These are phyloP conservation scores for Zostera marina DNA, from an alignment of 116 monocot species.

Conservation along the genomic window DNA sequence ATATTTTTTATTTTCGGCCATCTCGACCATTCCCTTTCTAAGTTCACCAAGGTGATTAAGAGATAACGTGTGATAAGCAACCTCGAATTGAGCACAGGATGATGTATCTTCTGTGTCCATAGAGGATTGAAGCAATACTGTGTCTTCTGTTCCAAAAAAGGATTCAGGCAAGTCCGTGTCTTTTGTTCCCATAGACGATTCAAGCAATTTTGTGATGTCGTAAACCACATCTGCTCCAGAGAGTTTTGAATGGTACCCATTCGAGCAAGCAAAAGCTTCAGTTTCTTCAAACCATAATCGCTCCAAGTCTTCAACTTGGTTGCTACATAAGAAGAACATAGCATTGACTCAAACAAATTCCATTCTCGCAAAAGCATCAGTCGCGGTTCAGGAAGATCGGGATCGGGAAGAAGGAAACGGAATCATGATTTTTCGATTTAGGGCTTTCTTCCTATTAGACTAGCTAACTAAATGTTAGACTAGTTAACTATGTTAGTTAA, in stretches of 20 bases:
- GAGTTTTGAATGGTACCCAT: slow-evolving; percentile 70
- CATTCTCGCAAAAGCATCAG: slow-evolving; percentile 88
- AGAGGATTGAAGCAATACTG: no score
- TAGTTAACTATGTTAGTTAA: no score
- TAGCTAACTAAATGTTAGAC: no score
- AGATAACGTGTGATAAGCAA: slow-evolving; percentile 69
- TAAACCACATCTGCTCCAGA: slow-evolving; percentile 94
- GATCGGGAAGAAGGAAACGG: no score
- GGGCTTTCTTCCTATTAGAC: no score
- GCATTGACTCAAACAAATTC: slow-evolving; percentile 90
- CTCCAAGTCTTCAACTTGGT: slow-evolving; percentile 97
- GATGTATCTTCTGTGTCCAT: slow-evolving; percentile 22
- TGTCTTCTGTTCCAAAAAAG: no score
- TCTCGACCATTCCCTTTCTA: slow-evolving; percentile 75
- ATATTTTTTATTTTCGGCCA: no score
- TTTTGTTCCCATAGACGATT: slow-evolving; percentile 29
- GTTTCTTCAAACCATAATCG: slow-evolving; percentile 80
- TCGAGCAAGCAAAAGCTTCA: slow-evolving; percentile 77
- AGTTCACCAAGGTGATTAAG: slow-evolving; percentile 47
- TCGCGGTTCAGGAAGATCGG: slow-evolving; percentile 30
- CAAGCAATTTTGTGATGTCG: slow-evolving; percentile 75
- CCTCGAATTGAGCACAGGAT: slow-evolving; percentile 53
- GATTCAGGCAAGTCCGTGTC: no score
- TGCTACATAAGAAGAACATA: slow-evolving; percentile 81
- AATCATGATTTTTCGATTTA: no score